These are phyloP conservation scores for Rhynchospora pubera DNA, from an alignment of 176 grass and related monocot species.

Conservation along the genomic window DNA sequence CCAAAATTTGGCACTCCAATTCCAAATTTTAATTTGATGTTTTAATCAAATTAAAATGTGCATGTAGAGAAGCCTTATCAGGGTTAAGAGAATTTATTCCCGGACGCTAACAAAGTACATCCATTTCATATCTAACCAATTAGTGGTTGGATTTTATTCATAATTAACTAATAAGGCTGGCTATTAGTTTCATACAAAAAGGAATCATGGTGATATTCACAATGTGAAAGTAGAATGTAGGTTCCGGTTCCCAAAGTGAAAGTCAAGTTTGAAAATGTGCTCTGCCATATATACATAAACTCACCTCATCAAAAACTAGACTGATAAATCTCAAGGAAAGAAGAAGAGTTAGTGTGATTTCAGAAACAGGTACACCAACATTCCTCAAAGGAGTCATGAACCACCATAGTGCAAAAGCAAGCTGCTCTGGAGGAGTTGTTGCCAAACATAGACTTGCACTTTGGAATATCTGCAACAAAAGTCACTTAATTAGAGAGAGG, in stretches of 20 bases:
- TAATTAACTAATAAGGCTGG: not conserved
- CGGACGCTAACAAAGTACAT: not conserved
- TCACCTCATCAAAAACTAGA: slow-evolving; percentile 97
- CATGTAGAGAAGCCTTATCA: not conserved
- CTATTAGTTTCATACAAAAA: not conserved
- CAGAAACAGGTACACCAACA: slow-evolving; percentile 69
- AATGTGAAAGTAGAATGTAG: not conserved
- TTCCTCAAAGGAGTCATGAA: slow-evolving; percentile 74
- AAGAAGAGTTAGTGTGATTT: slow-evolving; percentile 86
- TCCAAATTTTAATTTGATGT: not conserved
- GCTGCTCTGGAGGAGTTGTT: slow-evolving; percentile 82
- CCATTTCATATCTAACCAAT: not conserved
- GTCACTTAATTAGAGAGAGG: slow-evolving; percentile 19
- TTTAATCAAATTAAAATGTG: not conserved
- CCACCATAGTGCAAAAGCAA: slow-evolving; percentile 94
- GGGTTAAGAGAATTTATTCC: not conserved
- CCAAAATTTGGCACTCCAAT: not conserved
- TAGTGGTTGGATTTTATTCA: not conserved
- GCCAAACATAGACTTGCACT: slow-evolving; percentile 89
- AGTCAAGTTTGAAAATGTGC: not conserved
- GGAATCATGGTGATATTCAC: not conserved
- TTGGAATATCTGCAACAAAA: slow-evolving; percentile 78
- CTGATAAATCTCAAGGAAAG: slow-evolving; percentile 94
- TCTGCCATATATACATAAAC: slow-evolving; percentile 5
- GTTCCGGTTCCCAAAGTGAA: not conserved